phyloP scores from a whole-genome alignment of 495 filamentous ascomycete species.

The Filosporella fistucella region DNA sequence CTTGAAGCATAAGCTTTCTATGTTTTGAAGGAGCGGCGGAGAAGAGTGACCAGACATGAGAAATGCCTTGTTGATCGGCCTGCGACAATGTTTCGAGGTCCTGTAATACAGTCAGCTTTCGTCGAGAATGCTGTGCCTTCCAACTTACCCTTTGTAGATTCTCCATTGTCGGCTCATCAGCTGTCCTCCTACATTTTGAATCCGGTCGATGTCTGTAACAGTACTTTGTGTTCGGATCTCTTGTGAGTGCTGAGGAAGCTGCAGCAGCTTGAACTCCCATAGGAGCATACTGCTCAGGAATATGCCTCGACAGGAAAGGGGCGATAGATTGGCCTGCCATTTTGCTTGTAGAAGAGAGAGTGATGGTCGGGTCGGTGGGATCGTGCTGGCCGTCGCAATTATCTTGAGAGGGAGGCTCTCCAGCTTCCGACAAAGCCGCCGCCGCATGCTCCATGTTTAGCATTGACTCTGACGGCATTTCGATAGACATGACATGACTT shows the following conservation, averaged over 20 bases:
- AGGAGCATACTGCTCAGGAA: constrained; percentile 77
- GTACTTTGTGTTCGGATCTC: constrained; percentile 76
- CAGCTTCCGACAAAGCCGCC: no score
- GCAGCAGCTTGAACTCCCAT: constrained; percentile 36
- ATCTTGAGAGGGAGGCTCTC: no score
- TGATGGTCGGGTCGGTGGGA: constrained; percentile 10
- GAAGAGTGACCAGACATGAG: constrained; percentile 95
- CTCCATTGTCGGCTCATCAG: constrained; percentile 93
- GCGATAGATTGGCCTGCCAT: constrained; percentile 56
- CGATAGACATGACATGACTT: no score
- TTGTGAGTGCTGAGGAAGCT: constrained; percentile 32
- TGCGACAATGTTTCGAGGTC: constrained; percentile 78
- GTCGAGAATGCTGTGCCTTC: background rate
- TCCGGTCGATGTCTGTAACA: constrained; percentile 96
- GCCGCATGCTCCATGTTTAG: no score
- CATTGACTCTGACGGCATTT: no score
- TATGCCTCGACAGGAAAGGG: constrained; percentile 82
- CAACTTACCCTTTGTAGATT: constrained; percentile 74
- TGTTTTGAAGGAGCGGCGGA: constrained; percentile 93
- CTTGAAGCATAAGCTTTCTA: constrained; percentile 89
- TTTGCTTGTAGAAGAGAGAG: constrained; percentile 23
- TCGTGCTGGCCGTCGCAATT: constrained; percentile 18
- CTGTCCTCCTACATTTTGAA: constrained; percentile 85
- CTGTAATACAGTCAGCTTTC: constrained; percentile 31
- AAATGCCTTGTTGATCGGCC: constrained; percentile 86